Percentiles rank a stretch among this genome's conserved stretches.
phyloP scores from a whole-genome alignment of 352 stramenopile species.

The Globisporangium takayamanum region DNA sequence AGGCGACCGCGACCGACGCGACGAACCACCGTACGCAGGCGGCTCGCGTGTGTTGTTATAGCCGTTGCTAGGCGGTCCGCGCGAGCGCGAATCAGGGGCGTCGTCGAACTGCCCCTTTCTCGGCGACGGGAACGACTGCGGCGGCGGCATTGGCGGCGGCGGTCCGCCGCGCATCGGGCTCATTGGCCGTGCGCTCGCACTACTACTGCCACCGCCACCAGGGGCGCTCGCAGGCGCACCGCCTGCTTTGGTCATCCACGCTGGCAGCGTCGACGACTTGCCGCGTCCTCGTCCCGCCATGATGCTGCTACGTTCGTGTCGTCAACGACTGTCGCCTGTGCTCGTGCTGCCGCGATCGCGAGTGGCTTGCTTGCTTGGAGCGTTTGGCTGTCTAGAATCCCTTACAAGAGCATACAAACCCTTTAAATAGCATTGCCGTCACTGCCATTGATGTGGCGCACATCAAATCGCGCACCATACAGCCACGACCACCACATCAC shows the following conservation, averaged over 20 bases:
- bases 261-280: slow-evolving; percentile 61
- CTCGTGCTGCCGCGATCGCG: neutral
- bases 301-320: neutral
- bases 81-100: slow-evolving; percentile 24
- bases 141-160: slow-evolving; percentile 14
- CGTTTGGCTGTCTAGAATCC: no score
- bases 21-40: neutral
- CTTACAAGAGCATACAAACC: no score
- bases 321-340: neutral
- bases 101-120: slow-evolving; percentile 67
- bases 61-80: slow-evolving; percentile 2
- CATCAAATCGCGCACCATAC: no score
- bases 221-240: slow-evolving; percentile 5
- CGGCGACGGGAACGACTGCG: slow-evolving; percentile 16
- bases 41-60: slow-evolving; percentile 4
- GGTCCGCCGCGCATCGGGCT: neutral
- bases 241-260: slow-evolving; percentile 80
- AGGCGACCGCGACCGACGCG: slow-evolving; percentile 7
- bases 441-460: no score
- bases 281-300: slow-evolving; percentile 82
- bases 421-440: no score
- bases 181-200: neutral
- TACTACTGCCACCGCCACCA: neutral
- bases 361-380: neutral
- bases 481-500: no score